These are phyloP conservation scores for Cairneyella variabilis DNA, from an alignment of 495 filamentous ascomycete genomes.

Conservation along the genomic window DNA sequence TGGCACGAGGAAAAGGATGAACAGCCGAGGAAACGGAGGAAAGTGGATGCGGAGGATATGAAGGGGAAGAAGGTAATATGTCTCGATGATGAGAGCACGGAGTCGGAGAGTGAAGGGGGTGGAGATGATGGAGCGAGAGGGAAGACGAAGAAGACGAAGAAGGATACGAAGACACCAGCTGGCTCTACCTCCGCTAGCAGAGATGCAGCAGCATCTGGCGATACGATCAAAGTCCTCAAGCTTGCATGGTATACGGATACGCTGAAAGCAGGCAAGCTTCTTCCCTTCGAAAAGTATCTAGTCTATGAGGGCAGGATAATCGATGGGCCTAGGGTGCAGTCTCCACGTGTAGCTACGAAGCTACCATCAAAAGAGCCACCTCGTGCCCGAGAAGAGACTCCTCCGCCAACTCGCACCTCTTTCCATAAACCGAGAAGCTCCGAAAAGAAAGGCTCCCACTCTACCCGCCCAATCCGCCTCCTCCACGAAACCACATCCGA, in stretches of 20 bases:
- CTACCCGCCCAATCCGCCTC: slow-evolving; percentile 31
- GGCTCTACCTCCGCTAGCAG: not conserved
- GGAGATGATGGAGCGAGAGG: not conserved
- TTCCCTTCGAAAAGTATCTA: slow-evolving; percentile 59
- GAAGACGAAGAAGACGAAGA: not conserved
- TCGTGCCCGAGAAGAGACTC: slow-evolving; percentile 24
- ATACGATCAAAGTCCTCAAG: slow-evolving; percentile 63
- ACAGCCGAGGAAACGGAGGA: slow-evolving; percentile 11
- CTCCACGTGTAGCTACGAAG: not conserved
- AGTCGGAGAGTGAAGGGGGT: slow-evolving; percentile 28
- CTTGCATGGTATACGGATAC: slow-evolving; percentile 72
- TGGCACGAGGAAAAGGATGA: not conserved
- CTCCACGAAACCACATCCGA: slow-evolving; percentile 70
- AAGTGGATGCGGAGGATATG: slow-evolving; percentile 6
- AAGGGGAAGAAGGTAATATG: slow-evolving; percentile 14
- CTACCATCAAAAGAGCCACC: slow-evolving; percentile 30
- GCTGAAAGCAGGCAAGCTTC: slow-evolving; percentile 42
- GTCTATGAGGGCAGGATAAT: slow-evolving; percentile 55
- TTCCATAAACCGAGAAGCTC: not conserved
- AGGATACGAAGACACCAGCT: not conserved
- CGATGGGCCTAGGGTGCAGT: slow-evolving; percentile 7
- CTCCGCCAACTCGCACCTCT: not conserved
- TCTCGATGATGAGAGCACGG: slow-evolving; percentile 36
- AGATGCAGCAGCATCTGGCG: not conserved
- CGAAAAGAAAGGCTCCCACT: slow-evolving; percentile 8